Percentiles rank a stretch among this genome's conserved stretches.
Conservation (phyloP, 352 stramenopile species). For the Pythium utonaiense region DNA sequence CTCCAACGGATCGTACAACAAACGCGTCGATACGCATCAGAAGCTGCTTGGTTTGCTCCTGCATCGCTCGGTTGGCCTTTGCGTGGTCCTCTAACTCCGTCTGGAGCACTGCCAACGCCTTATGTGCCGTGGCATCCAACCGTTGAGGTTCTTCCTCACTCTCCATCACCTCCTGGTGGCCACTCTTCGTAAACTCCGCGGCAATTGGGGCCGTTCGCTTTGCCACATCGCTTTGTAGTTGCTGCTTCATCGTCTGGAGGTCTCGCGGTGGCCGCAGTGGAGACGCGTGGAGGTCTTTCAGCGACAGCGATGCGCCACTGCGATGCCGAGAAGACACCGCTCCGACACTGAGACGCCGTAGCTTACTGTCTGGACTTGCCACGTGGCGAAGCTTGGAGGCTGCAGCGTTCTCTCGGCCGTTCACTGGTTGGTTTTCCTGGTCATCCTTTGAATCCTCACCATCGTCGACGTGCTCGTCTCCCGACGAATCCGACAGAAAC, state of each 20-base stretch:
- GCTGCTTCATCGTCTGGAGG: background rate
- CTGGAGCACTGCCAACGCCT: slow-evolving; percentile 15
- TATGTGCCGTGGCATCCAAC: slow-evolving; percentile 6
- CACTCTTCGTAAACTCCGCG: background rate
- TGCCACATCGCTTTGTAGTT: background rate
- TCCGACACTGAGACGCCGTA: slow-evolving; percentile 10
- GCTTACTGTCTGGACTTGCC: background rate
- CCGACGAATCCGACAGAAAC: slow-evolving; percentile 15
- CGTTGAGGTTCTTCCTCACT: background rate
- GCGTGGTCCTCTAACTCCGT: slow-evolving; percentile 20
- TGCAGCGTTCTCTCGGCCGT: background rate
- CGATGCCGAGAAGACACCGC: slow-evolving; percentile 5
- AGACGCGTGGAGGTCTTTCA: slow-evolving; percentile 17
- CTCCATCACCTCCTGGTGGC: background rate
- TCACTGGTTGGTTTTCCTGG: slow-evolving; percentile 5
- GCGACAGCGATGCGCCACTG: slow-evolving; percentile 6
- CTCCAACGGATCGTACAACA: background rate
- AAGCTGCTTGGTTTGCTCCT: slow-evolving; percentile 5
- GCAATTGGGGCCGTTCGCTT: background rate
- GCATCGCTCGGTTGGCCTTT: slow-evolving; percentile 5
- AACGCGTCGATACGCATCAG: slow-evolving; percentile 3
- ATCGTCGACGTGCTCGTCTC: background rate
- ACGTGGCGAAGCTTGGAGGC: background rate
- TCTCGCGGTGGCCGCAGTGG: slow-evolving; percentile 7
- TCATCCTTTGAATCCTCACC: background rate